Percentiles rank a stretch among this genome's conserved stretches.
Conservation (phyloP, 2,329 filamentous ascomycete species). For the Penicillium sp. region DNA sequence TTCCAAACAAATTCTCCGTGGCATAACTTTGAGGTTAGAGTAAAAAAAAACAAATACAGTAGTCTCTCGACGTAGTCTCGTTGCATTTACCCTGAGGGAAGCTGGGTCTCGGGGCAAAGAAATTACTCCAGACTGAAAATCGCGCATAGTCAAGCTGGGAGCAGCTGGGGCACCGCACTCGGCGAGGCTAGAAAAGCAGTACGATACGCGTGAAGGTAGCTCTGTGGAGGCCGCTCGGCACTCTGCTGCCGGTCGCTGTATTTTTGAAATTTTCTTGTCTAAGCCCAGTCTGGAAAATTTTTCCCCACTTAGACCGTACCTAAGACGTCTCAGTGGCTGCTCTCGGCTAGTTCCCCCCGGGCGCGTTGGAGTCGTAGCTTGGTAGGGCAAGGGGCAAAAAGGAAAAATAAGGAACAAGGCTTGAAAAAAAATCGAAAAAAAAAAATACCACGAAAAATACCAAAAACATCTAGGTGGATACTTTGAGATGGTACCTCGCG, state of each 20-base stretch:
- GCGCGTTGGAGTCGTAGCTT: slow-evolving; percentile 2
- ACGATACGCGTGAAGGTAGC: background rate
- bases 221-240: slow-evolving; percentile 16
- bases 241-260: slow-evolving; percentile 19
- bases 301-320: background rate
- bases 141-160: slow-evolving; percentile 27
- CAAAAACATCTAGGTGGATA: background rate
- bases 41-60: background rate
- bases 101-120: slow-evolving; percentile 1
- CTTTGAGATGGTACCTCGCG: background rate
- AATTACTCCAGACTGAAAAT: slow-evolving; percentile 16
- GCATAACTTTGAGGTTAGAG: slow-evolving; percentile 2
- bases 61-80: background rate
- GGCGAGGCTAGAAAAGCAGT: slow-evolving; percentile 11
- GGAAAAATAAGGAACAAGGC: background rate
- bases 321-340: slow-evolving; percentile 10
- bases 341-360: slow-evolving; percentile 1
- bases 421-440: background rate
- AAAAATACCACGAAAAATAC: background rate
- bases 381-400: slow-evolving; percentile 15
- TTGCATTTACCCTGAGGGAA: background rate
- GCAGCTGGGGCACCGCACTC: slow-evolving; percentile 17
- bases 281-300: background rate
- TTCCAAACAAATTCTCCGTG: slow-evolving; percentile 17
- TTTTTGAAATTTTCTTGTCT: slow-evolving; percentile 3